These are phyloP conservation scores for Hansenula anomala DNA, from an alignment of 1,139 yeast species.

Conservation along the genomic window DNA sequence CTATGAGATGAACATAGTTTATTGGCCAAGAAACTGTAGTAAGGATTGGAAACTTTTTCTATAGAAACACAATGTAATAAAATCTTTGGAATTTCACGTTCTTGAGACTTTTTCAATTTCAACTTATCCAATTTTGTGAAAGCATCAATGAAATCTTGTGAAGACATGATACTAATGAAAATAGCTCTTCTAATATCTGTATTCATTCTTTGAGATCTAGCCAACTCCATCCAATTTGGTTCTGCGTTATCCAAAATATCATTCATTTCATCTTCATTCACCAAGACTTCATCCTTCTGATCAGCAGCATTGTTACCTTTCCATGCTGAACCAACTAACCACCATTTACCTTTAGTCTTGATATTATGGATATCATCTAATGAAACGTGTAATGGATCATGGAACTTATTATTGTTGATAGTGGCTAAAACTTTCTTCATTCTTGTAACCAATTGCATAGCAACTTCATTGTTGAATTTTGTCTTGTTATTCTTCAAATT, in stretches of 20 bases:
- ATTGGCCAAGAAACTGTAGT: constrained; percentile 75
- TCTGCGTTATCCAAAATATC: constrained; percentile 23
- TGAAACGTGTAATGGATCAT: constrained; percentile 81
- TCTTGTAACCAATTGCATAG: constrained; percentile 47
- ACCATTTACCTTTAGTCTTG: constrained; percentile 90
- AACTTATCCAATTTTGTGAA: constrained; percentile 76
- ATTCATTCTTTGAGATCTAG: constrained; percentile 85
- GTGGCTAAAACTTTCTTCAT: constrained; percentile 63
- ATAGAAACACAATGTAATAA: constrained; percentile 79
- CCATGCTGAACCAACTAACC: constrained; percentile 99
- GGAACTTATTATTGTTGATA: constrained; percentile 38
- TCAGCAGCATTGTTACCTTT: constrained; percentile 46
- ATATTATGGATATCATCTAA: constrained; percentile 76
- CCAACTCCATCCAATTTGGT: constrained; percentile 87
- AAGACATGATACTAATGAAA: constrained; percentile 91
- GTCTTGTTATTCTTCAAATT: constrained; percentile 82
- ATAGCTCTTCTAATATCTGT: constrained; percentile 93
- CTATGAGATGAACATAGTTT: constrained; percentile 70
- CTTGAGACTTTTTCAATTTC: constrained; percentile 75
- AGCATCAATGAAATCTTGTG: constrained; percentile 88
- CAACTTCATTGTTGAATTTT: constrained; percentile 37
- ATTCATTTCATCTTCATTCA: constrained; percentile 23
- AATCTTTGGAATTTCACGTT: constrained; percentile 82
- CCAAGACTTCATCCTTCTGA: constrained; percentile 14
- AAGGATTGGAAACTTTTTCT: constrained; percentile 87